Conservation (phyloP, 768 basidiomycete genomes). For the Pholiota microspora region DNA sequence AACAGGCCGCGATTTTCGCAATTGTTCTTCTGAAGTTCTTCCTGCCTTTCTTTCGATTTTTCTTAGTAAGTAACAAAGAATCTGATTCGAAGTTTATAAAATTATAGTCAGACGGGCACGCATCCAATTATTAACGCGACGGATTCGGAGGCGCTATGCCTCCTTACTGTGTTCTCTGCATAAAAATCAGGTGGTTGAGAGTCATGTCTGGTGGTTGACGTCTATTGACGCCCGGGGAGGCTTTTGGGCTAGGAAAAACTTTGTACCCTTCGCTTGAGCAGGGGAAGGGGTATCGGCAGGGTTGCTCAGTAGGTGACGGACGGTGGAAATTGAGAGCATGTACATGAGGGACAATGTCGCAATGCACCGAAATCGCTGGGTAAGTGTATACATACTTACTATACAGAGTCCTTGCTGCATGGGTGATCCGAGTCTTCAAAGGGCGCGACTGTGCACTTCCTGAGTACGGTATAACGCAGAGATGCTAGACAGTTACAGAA, state of each 20-base stretch:
- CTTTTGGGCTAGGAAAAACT: not conserved
- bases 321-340: no score
- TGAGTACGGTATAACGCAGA: not conserved
- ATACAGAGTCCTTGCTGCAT: not conserved
- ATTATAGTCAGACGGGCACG: not conserved
- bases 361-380: no score
- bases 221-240: not conserved
- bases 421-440: not conserved
- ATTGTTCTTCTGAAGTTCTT: not conserved
- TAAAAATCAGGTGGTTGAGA: not conserved
- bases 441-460: not conserved
- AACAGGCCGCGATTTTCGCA: not conserved
- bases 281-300: not conserved
- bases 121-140: not conserved
- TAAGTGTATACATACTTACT: no score
- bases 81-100: no score
- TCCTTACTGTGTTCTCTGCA: not conserved
- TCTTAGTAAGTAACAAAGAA: no score
- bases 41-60: no score
- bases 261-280: not conserved
- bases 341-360: no score
- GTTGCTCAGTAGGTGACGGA: no score
- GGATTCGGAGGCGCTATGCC: not conserved
- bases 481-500: no score
- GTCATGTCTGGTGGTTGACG: not conserved